Percentiles rank a stretch among this genome's conserved stretches.
phyloP scores from a whole-genome alignment of 78 protist genomes.

The Pelomyxa schiedti region DNA sequence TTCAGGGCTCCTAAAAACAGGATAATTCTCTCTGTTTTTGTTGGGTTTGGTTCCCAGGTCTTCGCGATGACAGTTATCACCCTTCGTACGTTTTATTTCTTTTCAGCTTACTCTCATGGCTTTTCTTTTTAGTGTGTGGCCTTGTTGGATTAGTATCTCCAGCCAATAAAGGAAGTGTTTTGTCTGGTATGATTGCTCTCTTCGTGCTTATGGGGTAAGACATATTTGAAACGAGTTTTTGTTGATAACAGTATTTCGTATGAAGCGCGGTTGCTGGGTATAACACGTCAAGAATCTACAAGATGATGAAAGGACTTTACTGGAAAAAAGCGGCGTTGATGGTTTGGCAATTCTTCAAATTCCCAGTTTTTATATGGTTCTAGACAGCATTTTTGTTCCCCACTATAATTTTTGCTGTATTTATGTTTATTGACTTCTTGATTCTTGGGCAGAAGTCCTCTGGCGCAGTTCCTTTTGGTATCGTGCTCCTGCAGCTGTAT shows the following conservation, averaged over 20 bases:
- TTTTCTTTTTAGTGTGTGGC: constrained; percentile 80
- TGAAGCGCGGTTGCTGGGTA: constrained; percentile 70
- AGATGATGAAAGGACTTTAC: constrained; percentile 54
- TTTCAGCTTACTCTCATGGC: too few relatives aligned
- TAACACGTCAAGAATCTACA: constrained; percentile 66
- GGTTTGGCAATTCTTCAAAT: too few relatives aligned
- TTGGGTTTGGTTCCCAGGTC: constrained; percentile 83
- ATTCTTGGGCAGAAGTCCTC: constrained; percentile 66
- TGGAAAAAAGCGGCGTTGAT: constrained; percentile 65
- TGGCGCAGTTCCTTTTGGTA: constrained; percentile 73
- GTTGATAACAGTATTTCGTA: too few relatives aligned
- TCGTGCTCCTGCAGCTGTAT: too few relatives aligned
- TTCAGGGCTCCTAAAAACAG: constrained; percentile 83
- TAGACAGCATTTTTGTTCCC: constrained; percentile 53
- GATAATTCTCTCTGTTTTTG: constrained; percentile 55
- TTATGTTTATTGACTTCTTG: constrained; percentile 67
- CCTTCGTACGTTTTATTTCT: too few relatives aligned
- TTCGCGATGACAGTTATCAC: constrained; percentile 64
- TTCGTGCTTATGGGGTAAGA: constrained; percentile 82
- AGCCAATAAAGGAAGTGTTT: constrained; percentile 82
- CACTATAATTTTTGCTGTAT: constrained; percentile 52
- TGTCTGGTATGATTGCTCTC: constrained; percentile 68
- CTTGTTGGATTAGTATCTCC: constrained; percentile 93
- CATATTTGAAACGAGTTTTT: too few relatives aligned
- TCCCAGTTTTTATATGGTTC: too few relatives aligned